Evolutionary conservation across 2,329 filamentous ascomycete species (phyloP), one percentile per base, ranked within the genome.

Genomic region (Lachnellula willkommii): DNA sequence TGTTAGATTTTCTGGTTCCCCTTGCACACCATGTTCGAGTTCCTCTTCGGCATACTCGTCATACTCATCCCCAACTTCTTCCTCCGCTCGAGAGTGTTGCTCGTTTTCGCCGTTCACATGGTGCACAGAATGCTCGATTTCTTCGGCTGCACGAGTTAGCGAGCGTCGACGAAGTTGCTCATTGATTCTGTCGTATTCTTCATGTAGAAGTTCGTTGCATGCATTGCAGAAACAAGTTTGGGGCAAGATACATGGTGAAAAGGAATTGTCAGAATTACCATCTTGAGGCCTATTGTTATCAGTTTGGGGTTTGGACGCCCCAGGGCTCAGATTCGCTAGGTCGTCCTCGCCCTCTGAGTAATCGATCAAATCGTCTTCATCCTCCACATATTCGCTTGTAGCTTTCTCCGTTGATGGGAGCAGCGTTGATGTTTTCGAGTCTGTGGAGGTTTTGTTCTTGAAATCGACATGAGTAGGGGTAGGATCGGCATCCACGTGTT

Each of bases 301-400:
- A 53, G 53, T 51, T 43, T 49, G 15, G 15, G 24, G 47, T 28
- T 54, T 47, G 20, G n/a, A 39, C 9, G 35, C 4, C 12, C 3
- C 22, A 28, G 32, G 20, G 36, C 6, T n/a, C 20, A 12, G n/a
- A 47, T 39, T 48, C n/a, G 7, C 17, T 24, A 9, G 26, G 52
- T 60, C 54, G 15, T 42, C 20, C 47, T 76, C 73, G n/a, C 71
- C 74, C 55, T 81, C 77, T 24, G 77, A 76, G 63, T 79, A 81
- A 57, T 77, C 76, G 62, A 77, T 72, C n/a, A 74, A 56, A 60
- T 77, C 74, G 12, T 71, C 72, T n/a, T 72, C 68, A 48, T 70
- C 66, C 42, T 67, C 59, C 46, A 54, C 17, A 15, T 53, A 7
- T 52, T 56, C 42, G 22, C 20, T 39, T n/a, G 14, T 28, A 35